phyloP scores from a whole-genome alignment of 768 basidiomycete species.

The Tulasnella sp. region DNA sequence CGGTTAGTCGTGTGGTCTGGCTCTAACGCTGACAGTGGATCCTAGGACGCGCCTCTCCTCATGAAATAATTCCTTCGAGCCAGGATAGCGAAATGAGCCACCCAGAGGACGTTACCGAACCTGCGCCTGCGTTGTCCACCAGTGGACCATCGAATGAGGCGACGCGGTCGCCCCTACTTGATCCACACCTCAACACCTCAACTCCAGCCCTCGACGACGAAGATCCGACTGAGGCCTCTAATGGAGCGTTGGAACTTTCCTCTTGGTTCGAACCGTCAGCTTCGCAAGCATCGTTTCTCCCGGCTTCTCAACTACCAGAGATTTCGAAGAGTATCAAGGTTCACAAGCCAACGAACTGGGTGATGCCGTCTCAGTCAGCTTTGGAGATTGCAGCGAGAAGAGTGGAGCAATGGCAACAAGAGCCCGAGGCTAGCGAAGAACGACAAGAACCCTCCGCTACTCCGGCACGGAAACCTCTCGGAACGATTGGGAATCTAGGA shows the following conservation, averaged over 20 bases:
- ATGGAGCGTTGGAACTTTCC: background rate
- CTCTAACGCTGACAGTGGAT: background rate
- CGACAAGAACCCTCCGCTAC: background rate
- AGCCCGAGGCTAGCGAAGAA: background rate
- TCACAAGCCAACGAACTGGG: background rate
- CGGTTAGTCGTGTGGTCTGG: background rate
- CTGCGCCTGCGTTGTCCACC: background rate
- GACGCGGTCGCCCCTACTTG: background rate
- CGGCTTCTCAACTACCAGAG: constrained; percentile 3
- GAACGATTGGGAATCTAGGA: background rate
- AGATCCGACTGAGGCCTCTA: background rate
- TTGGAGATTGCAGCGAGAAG: background rate
- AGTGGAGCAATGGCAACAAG: constrained; percentile 1
- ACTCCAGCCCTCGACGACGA: background rate
- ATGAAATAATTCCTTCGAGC: background rate
- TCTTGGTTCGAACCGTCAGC: constrained; percentile 6
- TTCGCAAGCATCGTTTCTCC: constrained; percentile 1
- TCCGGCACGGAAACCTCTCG: background rate
- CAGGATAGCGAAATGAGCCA: background rate
- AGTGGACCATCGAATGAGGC: background rate
- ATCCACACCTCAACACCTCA: background rate
- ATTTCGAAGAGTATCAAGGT: background rate
- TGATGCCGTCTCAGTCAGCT: constrained; percentile 2
- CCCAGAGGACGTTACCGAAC: background rate
- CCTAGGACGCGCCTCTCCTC: background rate